Conservation (phyloP, 805 yeast species). For the Candida namnaoensis region DNA sequence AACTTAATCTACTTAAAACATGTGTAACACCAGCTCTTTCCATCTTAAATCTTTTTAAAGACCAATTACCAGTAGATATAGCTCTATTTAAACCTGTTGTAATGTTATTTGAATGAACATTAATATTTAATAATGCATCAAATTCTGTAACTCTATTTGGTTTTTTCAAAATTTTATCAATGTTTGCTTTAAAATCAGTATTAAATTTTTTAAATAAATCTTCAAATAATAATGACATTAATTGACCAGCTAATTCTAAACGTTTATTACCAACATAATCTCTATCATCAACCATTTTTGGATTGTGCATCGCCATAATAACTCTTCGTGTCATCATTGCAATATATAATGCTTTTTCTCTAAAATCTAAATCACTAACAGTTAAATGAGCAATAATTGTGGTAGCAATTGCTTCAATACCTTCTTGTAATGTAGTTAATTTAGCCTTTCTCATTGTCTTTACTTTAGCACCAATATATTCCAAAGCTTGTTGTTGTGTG, state of each 20-base stretch:
- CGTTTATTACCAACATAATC: slow-evolving; percentile 98
- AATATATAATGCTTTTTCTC: slow-evolving; percentile 89
- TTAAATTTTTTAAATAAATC: slow-evolving; percentile 96
- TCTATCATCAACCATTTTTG: slow-evolving; percentile 94
- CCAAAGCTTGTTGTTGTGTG: slow-evolving; percentile 91
- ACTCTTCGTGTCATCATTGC: slow-evolving; percentile 97
- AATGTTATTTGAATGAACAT: slow-evolving; percentile 86
- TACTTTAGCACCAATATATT: slow-evolving; percentile 84
- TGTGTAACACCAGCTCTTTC: slow-evolving; percentile 99
- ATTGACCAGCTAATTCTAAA: slow-evolving; percentile 93
- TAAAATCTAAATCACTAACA: slow-evolving; percentile 74
- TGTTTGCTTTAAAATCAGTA: slow-evolving; percentile 86
- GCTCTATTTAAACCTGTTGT: slow-evolving; percentile 94
- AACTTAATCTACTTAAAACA: slow-evolving; percentile 83
- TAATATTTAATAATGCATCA: slow-evolving; percentile 84
- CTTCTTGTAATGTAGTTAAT: slow-evolving; percentile 79
- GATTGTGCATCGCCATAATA: slow-evolving; percentile 89
- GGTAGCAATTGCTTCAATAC: slow-evolving; percentile 93
- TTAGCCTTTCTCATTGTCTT: slow-evolving; percentile 91
- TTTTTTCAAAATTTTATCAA: slow-evolving; percentile 87
- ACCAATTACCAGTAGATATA: slow-evolving; percentile 98
- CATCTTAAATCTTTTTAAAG: slow-evolving; percentile 97
- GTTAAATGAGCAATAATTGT: slow-evolving; percentile 93
- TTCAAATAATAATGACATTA: slow-evolving; percentile 90
- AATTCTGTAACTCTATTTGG: slow-evolving; percentile 94